Evolutionary conservation across 305 asterid genomes (phyloP).

Genomic region (Fraxinus albicans): DNA sequence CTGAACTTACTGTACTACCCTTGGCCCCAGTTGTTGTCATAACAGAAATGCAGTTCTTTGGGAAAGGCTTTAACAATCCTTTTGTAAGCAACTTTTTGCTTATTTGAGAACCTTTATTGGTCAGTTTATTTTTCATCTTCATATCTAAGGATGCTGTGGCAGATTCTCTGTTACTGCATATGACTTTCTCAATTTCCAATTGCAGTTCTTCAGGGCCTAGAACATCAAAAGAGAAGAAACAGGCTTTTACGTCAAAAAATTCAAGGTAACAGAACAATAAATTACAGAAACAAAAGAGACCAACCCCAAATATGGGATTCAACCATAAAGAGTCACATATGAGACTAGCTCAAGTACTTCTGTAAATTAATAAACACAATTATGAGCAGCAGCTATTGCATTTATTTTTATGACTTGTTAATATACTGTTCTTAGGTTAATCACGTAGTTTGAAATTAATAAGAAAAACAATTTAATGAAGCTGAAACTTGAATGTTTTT

Average conservation of each 20-base stretch:
- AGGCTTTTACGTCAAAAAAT: neutral
- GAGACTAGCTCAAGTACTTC: neutral
- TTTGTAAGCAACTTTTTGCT: conserved; percentile 72
- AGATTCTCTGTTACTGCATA: conserved; percentile 68
- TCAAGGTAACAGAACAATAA: conserved; percentile 5
- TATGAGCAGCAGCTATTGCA: conserved; percentile 1
- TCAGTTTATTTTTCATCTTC: conserved; percentile 91
- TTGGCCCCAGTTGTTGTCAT: conserved; percentile 99
- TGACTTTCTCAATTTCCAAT: conserved; percentile 81
- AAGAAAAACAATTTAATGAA: neutral
- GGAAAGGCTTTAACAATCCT: conserved; percentile 87
- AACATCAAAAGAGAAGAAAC: conserved; percentile 27
- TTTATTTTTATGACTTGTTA: neutral
- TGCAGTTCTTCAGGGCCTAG: conserved; percentile 89
- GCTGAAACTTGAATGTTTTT: neutral
- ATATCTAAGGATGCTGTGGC: conserved; percentile 82
- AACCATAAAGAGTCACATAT: neutral
- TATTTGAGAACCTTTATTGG: conserved; percentile 72
- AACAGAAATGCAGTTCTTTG: conserved; percentile 87
- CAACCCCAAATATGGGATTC: conserved; percentile 7
- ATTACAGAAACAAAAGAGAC: conserved; percentile 3
- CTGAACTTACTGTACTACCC: conserved; percentile 89
- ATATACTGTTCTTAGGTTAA: neutral
- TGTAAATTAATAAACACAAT: neutral
- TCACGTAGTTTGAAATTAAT: neutral